Evolutionary conservation across 306 rosid species (phyloP), one percentile per base, ranked within the genome.

Genomic region (Cicer arietinum): DNA sequence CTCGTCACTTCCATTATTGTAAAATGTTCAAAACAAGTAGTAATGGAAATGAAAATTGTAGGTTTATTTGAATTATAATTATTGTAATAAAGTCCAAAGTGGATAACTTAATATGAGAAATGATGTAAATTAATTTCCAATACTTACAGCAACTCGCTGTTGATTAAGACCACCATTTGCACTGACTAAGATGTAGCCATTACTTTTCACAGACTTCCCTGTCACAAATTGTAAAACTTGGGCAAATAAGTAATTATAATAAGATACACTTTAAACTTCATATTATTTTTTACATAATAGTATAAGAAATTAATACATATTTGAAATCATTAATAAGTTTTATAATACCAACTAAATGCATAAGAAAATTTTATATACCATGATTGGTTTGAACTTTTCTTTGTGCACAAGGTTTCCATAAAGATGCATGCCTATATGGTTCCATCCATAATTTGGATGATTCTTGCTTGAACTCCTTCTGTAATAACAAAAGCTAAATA

Each of bases 91-190:
- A 51, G n/a, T 39, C 52, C 30, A 43, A 45, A 44, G 68, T 18
- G 56, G 41, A 76, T 58, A 37, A 51, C 40, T 70, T 52, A 80
- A 77, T 44, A 54, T 71, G 11, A 46, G 7, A 71, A 59, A 56
- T 43, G 14, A 69, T 54, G 44, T 56, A 52, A 48, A 62, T 44
- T 20, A 80, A 68, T 22, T 74, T 62, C 12, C 37, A 60, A 60
- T 81, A 85, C 97, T 86, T 82, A 94, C 99, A 44, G 99, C 99
- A 64, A 94, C 99, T 76, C 97, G 85, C 75, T 94, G 99, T 83
- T 94, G 99, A 84, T 94, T 94, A 66, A 94, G 99, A 60, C 99
- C 99, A 2, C 99, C 99, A 80, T 92, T 94, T 66, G 99, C 97
- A 79, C 99, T 92, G 78, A 92, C 85, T 48, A 89, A 47, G 60